Conservation (phyloP, 2,329 filamentous ascomycete species). For the Colletotrichum euphorbiae region DNA sequence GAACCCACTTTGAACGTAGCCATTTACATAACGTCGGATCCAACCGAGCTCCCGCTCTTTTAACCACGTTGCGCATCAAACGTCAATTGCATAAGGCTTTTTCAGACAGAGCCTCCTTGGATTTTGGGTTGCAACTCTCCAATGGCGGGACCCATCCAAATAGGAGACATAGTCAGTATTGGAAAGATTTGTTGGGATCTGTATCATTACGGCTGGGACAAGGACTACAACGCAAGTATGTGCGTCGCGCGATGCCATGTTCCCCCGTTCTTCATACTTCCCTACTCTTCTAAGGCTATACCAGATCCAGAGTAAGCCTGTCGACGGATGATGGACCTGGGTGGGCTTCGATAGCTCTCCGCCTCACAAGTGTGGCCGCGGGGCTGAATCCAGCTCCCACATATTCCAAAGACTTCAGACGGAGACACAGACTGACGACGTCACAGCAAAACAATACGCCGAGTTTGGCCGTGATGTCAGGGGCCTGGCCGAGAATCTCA, state of each 20-base stretch:
- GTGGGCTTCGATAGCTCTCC: constrained; percentile 3
- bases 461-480: constrained; percentile 49
- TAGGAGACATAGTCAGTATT: constrained; percentile 49
- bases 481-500: constrained; percentile 47
- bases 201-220: constrained; percentile 48
- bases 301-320: background rate
- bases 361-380: background rate
- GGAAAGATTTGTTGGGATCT: constrained; percentile 49
- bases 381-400: constrained; percentile 4
- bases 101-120: background rate
- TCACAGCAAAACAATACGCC: constrained; percentile 46
- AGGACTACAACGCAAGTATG: constrained; percentile 49
- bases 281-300: background rate
- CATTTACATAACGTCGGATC: constrained; percentile 24
- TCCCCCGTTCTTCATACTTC: background rate
- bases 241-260: background rate
- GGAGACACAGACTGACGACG: constrained; percentile 10
- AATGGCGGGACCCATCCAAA: constrained; percentile 42
- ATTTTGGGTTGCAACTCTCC: background rate
- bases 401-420: background rate
- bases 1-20: constrained; percentile 27
- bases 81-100: constrained; percentile 21
- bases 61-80: constrained; percentile 10
- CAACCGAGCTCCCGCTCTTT: constrained; percentile 13
- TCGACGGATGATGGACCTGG: constrained; percentile 6